Conservation (phyloP, 2,329 filamentous ascomycete species). For the Pseudocercospora vitis region DNA sequence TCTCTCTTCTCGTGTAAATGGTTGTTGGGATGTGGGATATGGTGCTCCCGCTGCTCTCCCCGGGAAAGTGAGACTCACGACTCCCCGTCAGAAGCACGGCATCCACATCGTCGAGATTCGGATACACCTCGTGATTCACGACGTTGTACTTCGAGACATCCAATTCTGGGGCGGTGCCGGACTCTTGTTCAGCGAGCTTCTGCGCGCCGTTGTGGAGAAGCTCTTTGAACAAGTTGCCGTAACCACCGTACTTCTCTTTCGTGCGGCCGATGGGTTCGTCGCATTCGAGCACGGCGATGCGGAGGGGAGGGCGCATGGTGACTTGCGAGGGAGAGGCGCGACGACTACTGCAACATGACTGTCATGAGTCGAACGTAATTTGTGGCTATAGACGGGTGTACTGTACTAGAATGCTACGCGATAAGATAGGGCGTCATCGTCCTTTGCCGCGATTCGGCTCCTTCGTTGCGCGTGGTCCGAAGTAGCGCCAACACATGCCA, state of each 20-base stretch:
- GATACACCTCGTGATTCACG: conserved; percentile 68
- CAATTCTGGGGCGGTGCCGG: conserved; percentile 49
- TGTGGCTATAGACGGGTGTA: no score
- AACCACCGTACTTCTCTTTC: conserved; percentile 66
- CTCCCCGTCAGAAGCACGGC: conserved; percentile 76
- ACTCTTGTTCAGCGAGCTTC: conserved; percentile 46
- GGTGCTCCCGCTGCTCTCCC: no score
- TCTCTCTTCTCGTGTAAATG: no score
- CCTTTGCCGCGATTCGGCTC: not conserved
- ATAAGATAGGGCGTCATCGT: not conserved
- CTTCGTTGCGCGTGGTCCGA: not conserved
- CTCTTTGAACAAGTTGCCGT: conserved; percentile 62
- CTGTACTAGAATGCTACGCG: no score
- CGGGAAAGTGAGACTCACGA: conserved; percentile 39
- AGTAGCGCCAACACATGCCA: not conserved
- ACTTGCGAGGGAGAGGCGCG: not conserved
- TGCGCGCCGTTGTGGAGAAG: conserved; percentile 53
- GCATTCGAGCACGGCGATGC: conserved; percentile 85
- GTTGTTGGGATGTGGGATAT: no score
- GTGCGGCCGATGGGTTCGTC: conserved; percentile 71
- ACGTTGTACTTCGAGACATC: conserved; percentile 69
- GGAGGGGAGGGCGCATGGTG: conserved; percentile 45
- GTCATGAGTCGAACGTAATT: not conserved
- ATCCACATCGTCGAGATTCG: conserved; percentile 71
- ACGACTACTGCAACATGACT: no score